phyloP scores from a whole-genome alignment of 108 stramenopile genomes.

The Nitzschia sp. region DNA sequence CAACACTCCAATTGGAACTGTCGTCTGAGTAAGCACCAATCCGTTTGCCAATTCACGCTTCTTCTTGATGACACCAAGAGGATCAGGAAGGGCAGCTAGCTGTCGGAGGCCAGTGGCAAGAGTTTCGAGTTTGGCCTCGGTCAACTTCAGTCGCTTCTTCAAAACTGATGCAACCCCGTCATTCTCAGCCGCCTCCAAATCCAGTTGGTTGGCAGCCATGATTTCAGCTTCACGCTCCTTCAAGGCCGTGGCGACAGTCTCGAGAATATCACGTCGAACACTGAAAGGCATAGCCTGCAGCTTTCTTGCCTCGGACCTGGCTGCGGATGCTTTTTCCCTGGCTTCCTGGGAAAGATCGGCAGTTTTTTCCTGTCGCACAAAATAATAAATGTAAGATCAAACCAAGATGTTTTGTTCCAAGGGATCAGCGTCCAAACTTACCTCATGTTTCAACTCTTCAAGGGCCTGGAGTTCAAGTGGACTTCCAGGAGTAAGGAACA shows the following conservation, averaged over 20 bases:
- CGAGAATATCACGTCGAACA: conserved; percentile 77
- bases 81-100: conserved; percentile 70
- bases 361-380: background rate
- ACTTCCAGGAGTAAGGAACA: conserved; percentile 78
- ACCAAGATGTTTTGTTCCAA: too few species aligned
- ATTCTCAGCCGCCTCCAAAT: conserved; percentile 78
- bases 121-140: conserved; percentile 84
- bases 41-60: conserved; percentile 90
- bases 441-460: conserved; percentile 42
- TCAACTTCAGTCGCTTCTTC: conserved; percentile 86
- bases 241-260: conserved; percentile 79
- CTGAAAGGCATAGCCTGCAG: conserved; percentile 66
- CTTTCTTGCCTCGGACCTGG: conserved; percentile 73
- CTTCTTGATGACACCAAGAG: conserved; percentile 75
- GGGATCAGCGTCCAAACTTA: background rate
- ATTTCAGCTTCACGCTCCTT: conserved; percentile 60
- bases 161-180: conserved; percentile 69
- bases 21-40: conserved; percentile 85
- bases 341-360: conserved; percentile 63
- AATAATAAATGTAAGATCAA: too few species aligned
- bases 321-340: conserved; percentile 57
- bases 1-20: conserved; percentile 96
- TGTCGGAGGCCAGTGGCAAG: conserved; percentile 85
- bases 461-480: conserved; percentile 72
- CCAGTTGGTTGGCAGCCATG: conserved; percentile 80